phyloP scores from a whole-genome alignment of 495 filamentous ascomycete species.

The Penicillium subrubescens region DNA sequence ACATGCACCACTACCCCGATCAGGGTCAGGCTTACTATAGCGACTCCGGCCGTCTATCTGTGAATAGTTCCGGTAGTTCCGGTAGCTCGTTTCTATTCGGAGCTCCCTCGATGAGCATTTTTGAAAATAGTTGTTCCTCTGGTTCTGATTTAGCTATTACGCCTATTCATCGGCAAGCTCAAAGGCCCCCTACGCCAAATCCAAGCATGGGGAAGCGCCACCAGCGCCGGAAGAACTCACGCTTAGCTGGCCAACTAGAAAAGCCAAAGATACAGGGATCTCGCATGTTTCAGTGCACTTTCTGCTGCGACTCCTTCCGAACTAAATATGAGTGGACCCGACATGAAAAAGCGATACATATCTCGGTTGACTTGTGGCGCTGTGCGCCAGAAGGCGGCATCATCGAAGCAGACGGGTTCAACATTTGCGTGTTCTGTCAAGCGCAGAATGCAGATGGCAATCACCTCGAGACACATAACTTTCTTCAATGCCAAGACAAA shows the following conservation, averaged over 20 bases:
- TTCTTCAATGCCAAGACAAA: neutral
- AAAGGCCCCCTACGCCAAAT: neutral
- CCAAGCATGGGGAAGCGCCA: neutral
- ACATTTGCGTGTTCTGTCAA: neutral
- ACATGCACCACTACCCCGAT: neutral
- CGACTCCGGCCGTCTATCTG: neutral
- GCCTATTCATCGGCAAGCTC: neutral
- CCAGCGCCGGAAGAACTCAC: neutral
- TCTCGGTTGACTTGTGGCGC: neutral
- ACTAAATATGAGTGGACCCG: neutral
- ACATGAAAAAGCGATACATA: neutral
- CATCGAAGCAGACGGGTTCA: neutral
- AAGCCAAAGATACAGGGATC: neutral
- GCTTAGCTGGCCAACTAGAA: neutral
- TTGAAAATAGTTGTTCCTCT: neutral
- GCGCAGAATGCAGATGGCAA: neutral
- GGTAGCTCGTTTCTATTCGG: neutral
- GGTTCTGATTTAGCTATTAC: neutral
- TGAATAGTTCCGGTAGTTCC: neutral
- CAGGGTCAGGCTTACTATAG: neutral
- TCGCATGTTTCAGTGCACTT: neutral
- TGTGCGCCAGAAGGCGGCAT: neutral
- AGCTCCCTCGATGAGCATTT: neutral
- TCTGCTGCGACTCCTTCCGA: neutral
- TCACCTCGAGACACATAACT: neutral